Percentiles rank a stretch among this genome's conserved stretches.
Conservation (phyloP, 345 rosid species). For the Citrus reticulata region DNA sequence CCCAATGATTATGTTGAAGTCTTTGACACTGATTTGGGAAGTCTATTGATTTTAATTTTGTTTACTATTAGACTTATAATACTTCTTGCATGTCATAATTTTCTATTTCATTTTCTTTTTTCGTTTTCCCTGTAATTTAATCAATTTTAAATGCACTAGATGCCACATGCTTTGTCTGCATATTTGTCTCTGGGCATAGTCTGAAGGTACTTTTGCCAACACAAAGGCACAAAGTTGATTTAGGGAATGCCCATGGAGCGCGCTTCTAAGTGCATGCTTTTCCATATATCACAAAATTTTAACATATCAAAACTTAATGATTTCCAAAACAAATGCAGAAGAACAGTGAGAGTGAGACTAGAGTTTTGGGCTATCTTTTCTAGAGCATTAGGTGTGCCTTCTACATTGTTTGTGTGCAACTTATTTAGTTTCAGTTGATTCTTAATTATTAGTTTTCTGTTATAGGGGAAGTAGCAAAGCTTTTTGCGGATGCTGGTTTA, state of each 20-base stretch:
- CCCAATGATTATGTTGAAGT: background rate
- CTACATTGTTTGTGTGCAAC: background rate
- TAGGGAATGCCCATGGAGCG: background rate
- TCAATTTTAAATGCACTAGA: background rate
- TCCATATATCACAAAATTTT: background rate
- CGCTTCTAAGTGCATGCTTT: background rate
- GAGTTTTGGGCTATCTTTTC: background rate
- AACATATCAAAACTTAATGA: background rate
- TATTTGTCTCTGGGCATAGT: background rate
- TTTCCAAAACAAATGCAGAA: background rate
- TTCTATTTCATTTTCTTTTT: background rate
- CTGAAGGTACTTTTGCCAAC: background rate
- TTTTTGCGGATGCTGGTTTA: constrained; percentile 88
- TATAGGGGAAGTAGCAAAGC: constrained; percentile 88
- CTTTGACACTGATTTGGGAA: background rate
- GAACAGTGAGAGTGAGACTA: background rate
- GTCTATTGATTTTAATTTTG: background rate
- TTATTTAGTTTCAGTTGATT: background rate
- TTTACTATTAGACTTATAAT: background rate
- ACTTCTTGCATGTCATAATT: background rate
- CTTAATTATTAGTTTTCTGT: background rate
- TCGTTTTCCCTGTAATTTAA: background rate
- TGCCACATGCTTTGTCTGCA: background rate
- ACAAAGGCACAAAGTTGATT: background rate
- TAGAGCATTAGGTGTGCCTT: background rate